Evolutionary conservation across 2,329 filamentous ascomycete species (phyloP).

Genomic region (Claviceps paspali): DNA sequence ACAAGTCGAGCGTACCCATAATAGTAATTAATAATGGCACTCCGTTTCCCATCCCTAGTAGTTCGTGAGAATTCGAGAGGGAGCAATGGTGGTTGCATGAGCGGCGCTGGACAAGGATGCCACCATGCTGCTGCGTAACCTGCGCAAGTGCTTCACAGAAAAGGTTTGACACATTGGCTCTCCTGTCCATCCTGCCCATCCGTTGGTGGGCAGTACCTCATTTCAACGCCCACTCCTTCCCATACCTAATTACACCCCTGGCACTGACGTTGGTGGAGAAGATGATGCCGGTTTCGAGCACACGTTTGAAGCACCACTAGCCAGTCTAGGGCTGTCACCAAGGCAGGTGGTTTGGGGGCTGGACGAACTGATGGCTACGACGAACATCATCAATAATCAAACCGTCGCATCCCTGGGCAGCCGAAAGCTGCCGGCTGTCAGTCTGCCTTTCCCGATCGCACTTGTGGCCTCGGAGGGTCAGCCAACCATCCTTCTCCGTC

Average conservation of each 20-base stretch:
- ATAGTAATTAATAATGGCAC: background rate
- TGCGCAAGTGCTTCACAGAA: constrained; percentile 6
- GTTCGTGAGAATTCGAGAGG: constrained; percentile 8
- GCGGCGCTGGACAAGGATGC: constrained; percentile 7
- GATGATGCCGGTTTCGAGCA: constrained; percentile 2
- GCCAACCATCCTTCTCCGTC: no score
- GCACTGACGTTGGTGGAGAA: constrained; percentile 2
- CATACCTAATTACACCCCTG: constrained; percentile 3
- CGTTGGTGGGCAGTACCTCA: constrained; percentile 5
- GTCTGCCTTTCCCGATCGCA: background rate
- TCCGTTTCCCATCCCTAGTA: constrained; percentile 2
- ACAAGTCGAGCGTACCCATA: constrained; percentile 7
- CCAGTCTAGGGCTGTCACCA: constrained; percentile 1
- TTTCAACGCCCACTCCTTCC: constrained; percentile 3
- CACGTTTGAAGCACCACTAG: constrained; percentile 1
- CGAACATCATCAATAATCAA: constrained; percentile 2
- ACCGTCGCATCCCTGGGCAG: constrained; percentile 5
- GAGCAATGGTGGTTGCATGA: constrained; percentile 8
- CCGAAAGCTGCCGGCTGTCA: background rate
- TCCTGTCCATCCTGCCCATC: constrained; percentile 1
- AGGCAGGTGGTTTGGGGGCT: constrained; percentile 3
- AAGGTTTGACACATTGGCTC: constrained; percentile 6
- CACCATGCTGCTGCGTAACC: constrained; percentile 8
- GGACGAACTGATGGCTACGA: constrained; percentile 1
- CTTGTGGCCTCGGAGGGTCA: background rate